These are phyloP conservation scores for Ustilago xerochloae DNA, from an alignment of 1,284 basidiomycete genomes.

Conservation along the genomic window DNA sequence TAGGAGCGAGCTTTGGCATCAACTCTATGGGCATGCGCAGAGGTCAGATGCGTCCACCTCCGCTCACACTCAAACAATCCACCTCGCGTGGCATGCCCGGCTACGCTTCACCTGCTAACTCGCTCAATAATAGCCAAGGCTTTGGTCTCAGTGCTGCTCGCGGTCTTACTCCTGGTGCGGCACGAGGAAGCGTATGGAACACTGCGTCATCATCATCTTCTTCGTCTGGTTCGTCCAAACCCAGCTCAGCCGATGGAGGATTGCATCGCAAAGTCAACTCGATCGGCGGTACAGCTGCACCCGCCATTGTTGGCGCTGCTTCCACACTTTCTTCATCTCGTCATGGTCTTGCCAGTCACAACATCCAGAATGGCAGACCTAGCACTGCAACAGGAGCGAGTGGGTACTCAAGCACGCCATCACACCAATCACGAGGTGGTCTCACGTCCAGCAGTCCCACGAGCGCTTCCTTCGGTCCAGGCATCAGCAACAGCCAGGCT, in stretches of 20 bases:
- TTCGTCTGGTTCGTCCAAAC: constrained; percentile 22
- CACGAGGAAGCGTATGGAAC: constrained; percentile 34
- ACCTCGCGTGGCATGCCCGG: constrained; percentile 45
- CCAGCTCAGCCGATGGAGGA: constrained; percentile 22
- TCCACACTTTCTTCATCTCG: constrained; percentile 11
- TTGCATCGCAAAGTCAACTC: constrained; percentile 56
- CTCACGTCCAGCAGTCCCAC: constrained; percentile 41
- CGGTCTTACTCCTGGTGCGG: constrained; percentile 48
- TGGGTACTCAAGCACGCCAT: constrained; percentile 16
- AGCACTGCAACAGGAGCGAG: constrained; percentile 57
- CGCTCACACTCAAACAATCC: constrained; percentile 43
- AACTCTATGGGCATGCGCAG: constrained; percentile 45
- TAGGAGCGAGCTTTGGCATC: constrained; percentile 8
- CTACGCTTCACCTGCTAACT: constrained; percentile 38
- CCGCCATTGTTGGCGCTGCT: constrained; percentile 24
- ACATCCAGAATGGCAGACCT: constrained; percentile 28
- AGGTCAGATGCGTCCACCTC: constrained; percentile 48
- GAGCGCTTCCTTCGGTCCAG: constrained; percentile 22
- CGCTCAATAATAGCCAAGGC: constrained; percentile 48
- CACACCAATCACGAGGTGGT: constrained; percentile 7
- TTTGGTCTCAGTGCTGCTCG: constrained; percentile 53
- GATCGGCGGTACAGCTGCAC: constrained; percentile 32
- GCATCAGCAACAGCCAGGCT: background rate
- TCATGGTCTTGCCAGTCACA: constrained; percentile 14
- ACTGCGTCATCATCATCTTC: constrained; percentile 9